Evolutionary conservation across 1,284 basidiomycete genomes (phyloP), one percentile per base, ranked within the genome.

Genomic region (Ustilago trichophora): DNA sequence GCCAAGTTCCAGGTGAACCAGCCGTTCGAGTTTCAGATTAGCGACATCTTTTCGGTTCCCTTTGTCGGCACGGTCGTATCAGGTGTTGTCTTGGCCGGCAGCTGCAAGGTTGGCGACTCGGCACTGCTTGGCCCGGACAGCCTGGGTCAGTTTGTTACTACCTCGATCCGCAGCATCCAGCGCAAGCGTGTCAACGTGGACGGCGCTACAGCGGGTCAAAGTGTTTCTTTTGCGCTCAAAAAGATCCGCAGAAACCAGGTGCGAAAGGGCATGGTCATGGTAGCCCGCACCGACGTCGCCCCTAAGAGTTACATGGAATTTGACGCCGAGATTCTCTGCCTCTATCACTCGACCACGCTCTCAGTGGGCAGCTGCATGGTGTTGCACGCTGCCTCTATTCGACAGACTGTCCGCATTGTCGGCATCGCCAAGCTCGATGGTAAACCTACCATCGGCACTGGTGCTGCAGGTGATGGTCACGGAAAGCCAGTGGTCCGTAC

Each of bases 31-130:
- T 85, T 85, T 56, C 83, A 84, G 37, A 84, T 86, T 55, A 83
- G 82, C 53, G 84, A 85, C 62, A 52, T 58, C 27, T 82, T 82
- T 46, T 76, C 90, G 43, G 92, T 94, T 19, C 93, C 93, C 0
- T 96, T 94, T 71, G 92, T 95, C 3, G 94, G 95, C 29, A 95
- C 93, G 1, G 95, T 97, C 6, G 91, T 96, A 22, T 93, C 92
- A 72, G 93, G 94, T 1, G 93, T 96, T 54, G 82, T 96, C 52
- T 90, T 73, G 15, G 62, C 66, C 3, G 77, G 78, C 15, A 52
- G 57, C 15, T 78, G 78, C 51, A 74, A 68, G 45, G 66, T 68
- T 1, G 78, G 78, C 31, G 94, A 98, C 76, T 82, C 87, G 0
- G 87, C 97, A 21, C 83, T 93, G 34, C 85, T 97, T 35, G 95